Conservation (phyloP, 2,329 filamentous ascomycete genomes). For the Claviceps pusilla region DNA sequence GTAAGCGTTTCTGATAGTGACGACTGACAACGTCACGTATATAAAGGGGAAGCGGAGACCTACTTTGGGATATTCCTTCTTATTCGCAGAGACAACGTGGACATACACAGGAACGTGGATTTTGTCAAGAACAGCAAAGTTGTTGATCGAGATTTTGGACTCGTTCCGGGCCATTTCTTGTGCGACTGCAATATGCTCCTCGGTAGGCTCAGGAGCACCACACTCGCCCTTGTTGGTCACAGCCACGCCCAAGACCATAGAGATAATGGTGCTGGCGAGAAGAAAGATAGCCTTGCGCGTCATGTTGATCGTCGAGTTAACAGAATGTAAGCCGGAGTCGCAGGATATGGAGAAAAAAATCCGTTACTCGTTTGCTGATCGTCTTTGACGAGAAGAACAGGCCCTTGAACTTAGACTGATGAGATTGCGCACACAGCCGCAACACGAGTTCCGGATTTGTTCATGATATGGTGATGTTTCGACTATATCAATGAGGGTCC, state of each 20-base stretch:
- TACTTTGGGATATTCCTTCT: neutral
- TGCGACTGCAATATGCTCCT: neutral
- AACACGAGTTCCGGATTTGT: neutral
- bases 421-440: neutral
- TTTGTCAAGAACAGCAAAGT: neutral
- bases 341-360: neutral
- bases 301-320: neutral
- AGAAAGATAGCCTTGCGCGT: neutral
- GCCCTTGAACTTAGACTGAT: neutral
- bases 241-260: neutral
- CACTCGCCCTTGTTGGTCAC: neutral
- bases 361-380: neutral
- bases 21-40: neutral
- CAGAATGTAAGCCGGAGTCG: neutral
- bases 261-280: neutral
- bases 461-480: neutral
- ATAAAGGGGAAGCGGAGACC: neutral
- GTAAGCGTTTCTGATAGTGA: neutral
- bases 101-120: slow-evolving; percentile 1
- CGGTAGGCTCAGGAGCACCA: slow-evolving; percentile 1
- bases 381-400: neutral
- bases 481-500: neutral
- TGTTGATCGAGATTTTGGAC: neutral
- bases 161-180: neutral
- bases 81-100: neutral